Percentiles rank a stretch among this genome's conserved stretches.
phyloP scores from a whole-genome alignment of 2,329 filamentous ascomycete genomes.

The Mariannaea sp. region DNA sequence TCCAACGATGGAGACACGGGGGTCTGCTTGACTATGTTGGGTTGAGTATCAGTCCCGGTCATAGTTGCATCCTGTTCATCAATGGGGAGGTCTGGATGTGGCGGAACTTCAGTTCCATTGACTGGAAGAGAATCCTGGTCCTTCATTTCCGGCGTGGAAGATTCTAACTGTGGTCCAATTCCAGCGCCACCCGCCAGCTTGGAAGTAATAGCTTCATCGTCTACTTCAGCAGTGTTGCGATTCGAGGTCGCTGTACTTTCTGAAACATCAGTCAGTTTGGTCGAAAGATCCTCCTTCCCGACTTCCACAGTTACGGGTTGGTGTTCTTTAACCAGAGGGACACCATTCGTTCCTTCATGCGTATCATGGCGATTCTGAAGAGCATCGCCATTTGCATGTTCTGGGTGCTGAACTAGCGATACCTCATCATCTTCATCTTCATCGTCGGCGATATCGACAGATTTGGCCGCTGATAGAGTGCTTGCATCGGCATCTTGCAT shows the following conservation, averaged over 20 bases:
- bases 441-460: constrained; percentile 38
- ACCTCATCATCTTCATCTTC: constrained; percentile 43
- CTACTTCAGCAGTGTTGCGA: background rate
- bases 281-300: background rate
- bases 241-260: background rate
- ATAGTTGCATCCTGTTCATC: constrained; percentile 41
- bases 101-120: background rate
- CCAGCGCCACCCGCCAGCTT: background rate
- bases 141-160: background rate
- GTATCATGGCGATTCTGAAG: constrained; percentile 10
- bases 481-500: constrained; percentile 23
- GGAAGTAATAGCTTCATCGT: background rate
- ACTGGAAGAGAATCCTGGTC: background rate
- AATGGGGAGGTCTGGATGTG: background rate
- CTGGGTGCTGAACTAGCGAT: constrained; percentile 41
- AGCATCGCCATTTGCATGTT: constrained; percentile 26
- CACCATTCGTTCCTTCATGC: background rate
- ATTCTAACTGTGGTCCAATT: background rate
- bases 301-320: background rate
- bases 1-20: constrained; percentile 30
- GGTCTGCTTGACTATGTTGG: constrained; percentile 26
- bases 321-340: background rate
- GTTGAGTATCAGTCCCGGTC: constrained; percentile 23
- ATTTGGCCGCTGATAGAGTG: background rate
- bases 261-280: background rate